Evolutionary conservation across 371 early-diverging fungal genomes (phyloP), one percentile per base, ranked within the genome.

Genomic region (Apophysomyces variabilis): DNA sequence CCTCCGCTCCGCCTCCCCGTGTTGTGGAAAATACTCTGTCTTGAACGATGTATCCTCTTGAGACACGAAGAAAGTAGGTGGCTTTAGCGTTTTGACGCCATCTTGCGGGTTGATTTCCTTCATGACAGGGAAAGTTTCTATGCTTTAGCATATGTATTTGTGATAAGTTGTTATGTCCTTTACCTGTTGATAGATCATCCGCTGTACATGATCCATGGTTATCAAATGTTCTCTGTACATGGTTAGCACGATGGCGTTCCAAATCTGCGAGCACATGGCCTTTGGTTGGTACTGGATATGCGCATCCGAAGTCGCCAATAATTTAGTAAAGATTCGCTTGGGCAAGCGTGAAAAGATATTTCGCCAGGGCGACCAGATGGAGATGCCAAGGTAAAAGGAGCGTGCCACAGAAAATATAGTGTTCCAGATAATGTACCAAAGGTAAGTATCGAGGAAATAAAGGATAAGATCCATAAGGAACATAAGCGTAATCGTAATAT

Each of bases 391-490:
- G 58, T 90, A 87, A 62, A 96, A 92, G 1, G 95, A 89, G 46
- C 89, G 83, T 21, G 88, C 87, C 21, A 94, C 92, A 0, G 93
- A 93, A 63, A 94, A 92, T 37, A 91, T 71, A 2, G 92, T 89
- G 76, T 89, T 93, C 90, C 91, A 93, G 58, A 93, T 90, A 46
- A 94, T 92, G 70, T 94, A 96, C 95, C 96, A 96, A 45, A 96
- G 82, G 69, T 95, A 96, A 0, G 95, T 93, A 64, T 95, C 95
- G 72, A 95, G 76, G 78, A 95, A 94, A 77, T 92, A 95, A 32
- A 96, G 84, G 7, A 90, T 81, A 44, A 94, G 66, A 61, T 93
- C 89, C 66, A 93, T 85, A 58, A 92, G 71, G 73, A 93, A 87
- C 92, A 95, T 90, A 60, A 93, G 84, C 1, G 84, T 73, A 35